Conservation (phyloP, 768 basidiomycete species). For the Pisolithus albus region DNA sequence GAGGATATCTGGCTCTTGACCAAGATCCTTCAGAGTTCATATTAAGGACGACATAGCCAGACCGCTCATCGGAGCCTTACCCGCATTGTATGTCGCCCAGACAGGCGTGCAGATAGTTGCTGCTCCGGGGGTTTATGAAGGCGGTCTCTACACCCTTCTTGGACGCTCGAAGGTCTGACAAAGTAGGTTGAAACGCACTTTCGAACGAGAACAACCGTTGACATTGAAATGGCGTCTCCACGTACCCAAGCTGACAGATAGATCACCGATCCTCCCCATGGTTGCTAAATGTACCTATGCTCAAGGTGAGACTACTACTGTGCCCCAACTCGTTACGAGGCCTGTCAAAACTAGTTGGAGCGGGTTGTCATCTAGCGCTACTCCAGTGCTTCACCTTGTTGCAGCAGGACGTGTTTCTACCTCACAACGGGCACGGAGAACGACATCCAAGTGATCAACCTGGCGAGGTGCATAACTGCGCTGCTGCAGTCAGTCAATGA, state of each 20-base stretch:
- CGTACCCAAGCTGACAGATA: conserved; percentile 40
- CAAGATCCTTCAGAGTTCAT: conserved; percentile 52
- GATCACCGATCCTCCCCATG: conserved; percentile 49
- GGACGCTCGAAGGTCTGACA: conserved; percentile 65
- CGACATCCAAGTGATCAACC: conserved; percentile 28
- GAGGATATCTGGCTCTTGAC: conserved; percentile 69
- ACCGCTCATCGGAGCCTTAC: conserved; percentile 87
- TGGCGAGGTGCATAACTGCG: conserved; percentile 65
- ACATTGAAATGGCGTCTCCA: conserved; percentile 77
- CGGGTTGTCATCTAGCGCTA: conserved; percentile 59
- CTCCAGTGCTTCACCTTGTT: conserved; percentile 7
- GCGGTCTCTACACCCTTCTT: conserved; percentile 58
- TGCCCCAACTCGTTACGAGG: no score
- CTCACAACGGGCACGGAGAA: conserved; percentile 63
- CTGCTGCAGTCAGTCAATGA: conserved; percentile 34
- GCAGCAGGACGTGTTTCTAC: conserved; percentile 47
- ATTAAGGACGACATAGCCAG: conserved; percentile 42
- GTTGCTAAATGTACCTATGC: conserved; percentile 76
- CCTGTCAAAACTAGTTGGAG: no score
- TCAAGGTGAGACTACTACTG: conserved; percentile 34
- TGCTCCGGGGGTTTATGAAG: conserved; percentile 79
- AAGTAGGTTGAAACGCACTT: conserved; percentile 54
- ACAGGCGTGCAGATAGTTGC: conserved; percentile 48
- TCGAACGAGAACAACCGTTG: conserved; percentile 80
- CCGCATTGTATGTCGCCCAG: conserved; percentile 80